phyloP scores from a whole-genome alignment of 1,284 basidiomycete genomes.

The Caloboletus firmus region DNA sequence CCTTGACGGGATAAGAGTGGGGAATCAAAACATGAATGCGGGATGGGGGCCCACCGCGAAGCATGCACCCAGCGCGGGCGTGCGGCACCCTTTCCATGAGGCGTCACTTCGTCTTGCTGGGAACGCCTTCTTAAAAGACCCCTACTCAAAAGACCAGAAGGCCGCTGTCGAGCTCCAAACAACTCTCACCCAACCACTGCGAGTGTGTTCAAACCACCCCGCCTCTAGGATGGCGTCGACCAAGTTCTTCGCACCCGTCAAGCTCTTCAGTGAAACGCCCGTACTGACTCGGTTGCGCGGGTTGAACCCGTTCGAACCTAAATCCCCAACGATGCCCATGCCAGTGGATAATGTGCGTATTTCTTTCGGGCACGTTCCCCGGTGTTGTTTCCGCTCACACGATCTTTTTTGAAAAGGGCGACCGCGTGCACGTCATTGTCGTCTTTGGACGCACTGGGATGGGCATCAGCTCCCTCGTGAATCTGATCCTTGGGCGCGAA shows the following conservation, averaged over 20 bases:
- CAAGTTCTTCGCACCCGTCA: conserved; percentile 24
- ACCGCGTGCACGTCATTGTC: conserved; percentile 33
- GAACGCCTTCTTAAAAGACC: conserved; percentile 24
- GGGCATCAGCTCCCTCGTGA: conserved; percentile 33
- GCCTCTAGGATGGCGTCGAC: conserved; percentile 25
- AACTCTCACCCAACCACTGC: conserved; percentile 14
- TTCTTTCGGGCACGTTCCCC: neutral
- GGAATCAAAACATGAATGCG: conserved; percentile 11
- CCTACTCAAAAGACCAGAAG: conserved; percentile 18
- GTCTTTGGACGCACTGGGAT: conserved; percentile 36
- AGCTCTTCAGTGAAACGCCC: conserved; percentile 26
- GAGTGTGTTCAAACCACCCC: conserved; percentile 7
- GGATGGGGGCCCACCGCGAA: conserved; percentile 11
- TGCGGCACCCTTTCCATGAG: conserved; percentile 33
- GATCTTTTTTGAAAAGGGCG: conserved; percentile 20
- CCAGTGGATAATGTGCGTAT: conserved; percentile 31
- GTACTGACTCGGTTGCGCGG: conserved; percentile 26
- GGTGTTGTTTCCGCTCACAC: conserved; percentile 1
- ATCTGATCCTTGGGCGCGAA: conserved; percentile 33
- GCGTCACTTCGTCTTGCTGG: conserved; percentile 19
- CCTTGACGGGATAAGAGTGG: conserved; percentile 17
- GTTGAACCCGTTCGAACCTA: conserved; percentile 29
- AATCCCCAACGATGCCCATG: conserved; percentile 25
- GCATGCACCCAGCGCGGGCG: conserved; percentile 24
- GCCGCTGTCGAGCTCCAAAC: conserved; percentile 23